These are phyloP conservation scores for Kwoniella newhampshirensis DNA, from an alignment of 768 basidiomycete genomes.

Conservation along the genomic window DNA sequence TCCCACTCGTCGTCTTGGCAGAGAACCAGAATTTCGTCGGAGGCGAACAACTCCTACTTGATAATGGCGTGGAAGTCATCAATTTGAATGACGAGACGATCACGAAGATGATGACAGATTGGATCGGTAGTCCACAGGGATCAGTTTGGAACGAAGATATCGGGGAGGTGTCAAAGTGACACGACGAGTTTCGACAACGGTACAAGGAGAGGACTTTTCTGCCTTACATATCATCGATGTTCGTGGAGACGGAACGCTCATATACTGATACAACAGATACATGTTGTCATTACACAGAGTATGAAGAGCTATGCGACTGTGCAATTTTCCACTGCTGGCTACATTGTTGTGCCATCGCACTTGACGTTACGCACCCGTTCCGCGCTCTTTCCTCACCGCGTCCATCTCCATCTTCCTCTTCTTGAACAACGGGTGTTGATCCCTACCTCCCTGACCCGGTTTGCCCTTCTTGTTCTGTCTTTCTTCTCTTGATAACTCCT, in stretches of 20 bases:
- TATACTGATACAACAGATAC: too few species aligned
- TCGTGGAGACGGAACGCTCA: not conserved
- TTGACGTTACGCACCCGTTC: not conserved
- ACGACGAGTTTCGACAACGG: too few species aligned
- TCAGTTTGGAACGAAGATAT: slow-evolving; percentile 28
- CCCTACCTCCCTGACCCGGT: slow-evolving; percentile 10
- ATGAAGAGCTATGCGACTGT: too few species aligned
- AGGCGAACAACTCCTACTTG: slow-evolving; percentile 18
- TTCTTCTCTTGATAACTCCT: slow-evolving; percentile 43
- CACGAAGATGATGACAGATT: slow-evolving; percentile 23
- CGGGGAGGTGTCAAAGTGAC: slow-evolving; percentile 14
- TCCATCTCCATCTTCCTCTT: slow-evolving; percentile 30
- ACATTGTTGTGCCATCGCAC: not conserved
- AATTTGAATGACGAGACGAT: slow-evolving; percentile 23
- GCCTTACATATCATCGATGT: too few species aligned
- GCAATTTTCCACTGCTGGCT: not conserved
- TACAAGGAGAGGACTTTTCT: too few species aligned
- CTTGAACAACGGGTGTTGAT: slow-evolving; percentile 28
- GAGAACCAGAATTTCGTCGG: slow-evolving; percentile 25
- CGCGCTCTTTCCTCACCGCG: slow-evolving; percentile 18
- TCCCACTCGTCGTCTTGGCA: slow-evolving; percentile 23
- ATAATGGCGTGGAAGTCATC: slow-evolving; percentile 20
- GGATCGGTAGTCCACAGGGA: slow-evolving; percentile 19
- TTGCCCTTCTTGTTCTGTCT: slow-evolving; percentile 29
- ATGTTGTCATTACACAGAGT: too few species aligned